phyloP scores from a whole-genome alignment of 805 yeast species.

The Priceomyces melissophilus region DNA sequence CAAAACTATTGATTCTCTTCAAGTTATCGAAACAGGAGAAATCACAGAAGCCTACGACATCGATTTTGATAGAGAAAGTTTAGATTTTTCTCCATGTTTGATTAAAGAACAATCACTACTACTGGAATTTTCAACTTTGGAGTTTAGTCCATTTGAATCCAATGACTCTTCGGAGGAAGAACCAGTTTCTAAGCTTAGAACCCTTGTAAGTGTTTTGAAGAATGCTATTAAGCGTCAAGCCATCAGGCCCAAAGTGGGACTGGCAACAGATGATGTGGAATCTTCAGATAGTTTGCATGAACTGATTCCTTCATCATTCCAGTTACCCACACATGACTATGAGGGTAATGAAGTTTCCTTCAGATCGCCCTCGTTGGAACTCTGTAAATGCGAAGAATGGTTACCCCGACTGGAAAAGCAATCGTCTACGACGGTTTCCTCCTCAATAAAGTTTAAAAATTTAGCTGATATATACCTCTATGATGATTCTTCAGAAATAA shows the following conservation, averaged over 20 bases:
- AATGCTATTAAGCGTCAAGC: background rate
- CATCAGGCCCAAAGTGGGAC: background rate
- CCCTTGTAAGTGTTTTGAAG: constrained; percentile 1
- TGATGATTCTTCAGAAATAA: background rate
- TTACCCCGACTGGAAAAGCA: too few relatives aligned
- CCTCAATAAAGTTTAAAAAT: constrained; percentile 13
- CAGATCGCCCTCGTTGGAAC: too few relatives aligned
- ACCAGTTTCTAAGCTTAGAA: background rate
- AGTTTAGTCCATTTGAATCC: constrained; percentile 5
- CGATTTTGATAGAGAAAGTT: constrained; percentile 6
- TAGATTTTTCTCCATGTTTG: constrained; percentile 4
- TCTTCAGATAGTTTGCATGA: too few relatives aligned
- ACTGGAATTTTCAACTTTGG: background rate
- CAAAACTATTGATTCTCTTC: background rate
- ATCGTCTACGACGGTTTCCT: background rate
- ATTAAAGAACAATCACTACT: background rate
- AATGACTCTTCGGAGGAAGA: background rate
- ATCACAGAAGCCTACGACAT: background rate
- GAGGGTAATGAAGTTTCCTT: too few relatives aligned
- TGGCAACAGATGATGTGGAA: background rate
- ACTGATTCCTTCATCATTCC: too few relatives aligned
- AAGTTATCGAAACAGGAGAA: background rate
- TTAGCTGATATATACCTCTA: constrained; percentile 14
- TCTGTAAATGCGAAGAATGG: too few relatives aligned
- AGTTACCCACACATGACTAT: too few relatives aligned